These are phyloP conservation scores for Aspergillus egyptiacus DNA, from an alignment of 495 filamentous ascomycete species.

Conservation along the genomic window DNA sequence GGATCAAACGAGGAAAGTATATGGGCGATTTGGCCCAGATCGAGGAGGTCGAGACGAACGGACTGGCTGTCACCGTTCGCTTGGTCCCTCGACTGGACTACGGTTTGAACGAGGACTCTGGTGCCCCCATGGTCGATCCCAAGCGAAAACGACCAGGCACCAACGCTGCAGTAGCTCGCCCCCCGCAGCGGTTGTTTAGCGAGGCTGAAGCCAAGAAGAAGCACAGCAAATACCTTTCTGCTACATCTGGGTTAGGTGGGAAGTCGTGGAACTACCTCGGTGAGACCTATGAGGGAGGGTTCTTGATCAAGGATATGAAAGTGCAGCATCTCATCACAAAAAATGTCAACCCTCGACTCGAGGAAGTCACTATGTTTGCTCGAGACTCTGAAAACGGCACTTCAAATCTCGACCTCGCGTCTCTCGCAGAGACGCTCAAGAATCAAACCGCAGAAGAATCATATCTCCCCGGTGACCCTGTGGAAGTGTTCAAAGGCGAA, in stretches of 20 bases:
- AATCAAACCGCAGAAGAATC: constrained; percentile 67
- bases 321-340: constrained; percentile 75
- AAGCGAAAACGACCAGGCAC: constrained; percentile 74
- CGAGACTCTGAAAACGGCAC: constrained; percentile 81
- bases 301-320: constrained; percentile 89
- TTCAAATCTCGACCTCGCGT: constrained; percentile 86
- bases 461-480: constrained; percentile 85
- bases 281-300: constrained; percentile 88
- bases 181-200: constrained; percentile 88
- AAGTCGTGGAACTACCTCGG: constrained; percentile 79
- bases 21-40: constrained; percentile 87
- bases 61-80: constrained; percentile 76
- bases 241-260: constrained; percentile 47
- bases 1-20: constrained; percentile 79
- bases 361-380: constrained; percentile 94
- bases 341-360: constrained; percentile 86
- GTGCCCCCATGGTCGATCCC: constrained; percentile 45
- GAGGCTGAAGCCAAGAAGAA: constrained; percentile 89
- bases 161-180: constrained; percentile 48
- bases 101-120: constrained; percentile 71
- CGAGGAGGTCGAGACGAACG: constrained; percentile 87
- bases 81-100: constrained; percentile 92
- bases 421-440: constrained; percentile 80
- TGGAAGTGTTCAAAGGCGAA: constrained; percentile 94
- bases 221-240: constrained; percentile 63